These are phyloP conservation scores for Aureobasidium vineae DNA, from an alignment of 2,329 filamentous ascomycete species.

Conservation along the genomic window DNA sequence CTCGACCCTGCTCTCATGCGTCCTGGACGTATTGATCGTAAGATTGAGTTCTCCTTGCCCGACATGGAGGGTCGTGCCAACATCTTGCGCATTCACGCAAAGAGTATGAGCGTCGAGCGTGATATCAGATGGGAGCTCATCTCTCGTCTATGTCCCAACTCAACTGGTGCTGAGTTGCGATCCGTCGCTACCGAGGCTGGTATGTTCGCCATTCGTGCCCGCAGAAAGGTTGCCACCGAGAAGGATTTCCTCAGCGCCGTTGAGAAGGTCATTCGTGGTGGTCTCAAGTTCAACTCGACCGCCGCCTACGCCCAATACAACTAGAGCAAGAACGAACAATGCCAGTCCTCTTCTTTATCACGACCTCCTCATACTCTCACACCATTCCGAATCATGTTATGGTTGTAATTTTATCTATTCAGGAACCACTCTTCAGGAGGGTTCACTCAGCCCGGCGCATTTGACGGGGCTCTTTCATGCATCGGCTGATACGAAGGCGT, in stretches of 20 bases:
- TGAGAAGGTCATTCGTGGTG: conserved; percentile 99
- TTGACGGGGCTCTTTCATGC: conserved; percentile 18
- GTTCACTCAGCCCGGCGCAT: conserved; percentile 12
- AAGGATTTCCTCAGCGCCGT: conserved; percentile 98
- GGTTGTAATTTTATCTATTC: conserved; percentile 24
- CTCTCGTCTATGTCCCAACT: conserved; percentile 93
- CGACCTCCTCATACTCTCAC: neutral
- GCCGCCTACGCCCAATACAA: conserved; percentile 99
- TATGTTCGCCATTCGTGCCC: conserved; percentile 94
- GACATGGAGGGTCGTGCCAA: conserved; percentile 97
- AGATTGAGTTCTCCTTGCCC: conserved; percentile 97
- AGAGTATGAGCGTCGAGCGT: conserved; percentile 98
- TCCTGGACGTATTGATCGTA: conserved; percentile 94
- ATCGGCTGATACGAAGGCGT: conserved; percentile 19
- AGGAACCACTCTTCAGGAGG: conserved; percentile 9
- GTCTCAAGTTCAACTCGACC: conserved; percentile 98
- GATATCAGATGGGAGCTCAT: conserved; percentile 99
- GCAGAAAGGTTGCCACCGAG: conserved; percentile 96
- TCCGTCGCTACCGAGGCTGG: conserved; percentile 97
- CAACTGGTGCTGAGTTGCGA: conserved; percentile 91
- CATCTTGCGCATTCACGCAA: conserved; percentile 96
- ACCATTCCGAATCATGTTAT: neutral
- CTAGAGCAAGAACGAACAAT: conserved; percentile 50
- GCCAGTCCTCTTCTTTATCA: neutral
- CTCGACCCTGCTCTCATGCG: conserved; percentile 96